Percentiles rank a stretch among this genome's conserved stretches.
These are phyloP conservation scores for Talaromyces proteolyticus DNA, from an alignment of 495 filamentous ascomycete genomes.

Conservation along the genomic window DNA sequence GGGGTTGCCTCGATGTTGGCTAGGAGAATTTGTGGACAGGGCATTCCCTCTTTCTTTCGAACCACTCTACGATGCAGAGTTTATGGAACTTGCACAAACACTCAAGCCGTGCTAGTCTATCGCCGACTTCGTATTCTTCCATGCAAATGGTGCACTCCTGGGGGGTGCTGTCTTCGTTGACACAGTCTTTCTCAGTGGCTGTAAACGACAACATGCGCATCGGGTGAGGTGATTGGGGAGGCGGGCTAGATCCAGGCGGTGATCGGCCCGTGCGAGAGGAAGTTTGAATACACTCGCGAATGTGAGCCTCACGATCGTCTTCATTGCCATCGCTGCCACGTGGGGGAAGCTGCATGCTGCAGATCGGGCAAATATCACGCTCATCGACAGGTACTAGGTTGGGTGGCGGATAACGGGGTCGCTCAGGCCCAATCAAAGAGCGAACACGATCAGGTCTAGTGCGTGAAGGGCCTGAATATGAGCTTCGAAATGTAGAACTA, in stretches of 20 bases:
- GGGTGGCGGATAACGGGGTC: slow-evolving; percentile 16
- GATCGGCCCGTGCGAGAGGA: slow-evolving; percentile 19
- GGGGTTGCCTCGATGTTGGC: neutral
- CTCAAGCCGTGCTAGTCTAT: slow-evolving; percentile 76
- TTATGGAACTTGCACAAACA: slow-evolving; percentile 92
- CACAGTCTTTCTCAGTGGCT: slow-evolving; percentile 89
- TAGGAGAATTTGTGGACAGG: slow-evolving; percentile 46
- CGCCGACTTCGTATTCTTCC: slow-evolving; percentile 87
- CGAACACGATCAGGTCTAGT: neutral
- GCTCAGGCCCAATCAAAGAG: slow-evolving; percentile 4
- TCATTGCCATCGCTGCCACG: slow-evolving; percentile 54
- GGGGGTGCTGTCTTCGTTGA: slow-evolving; percentile 53
- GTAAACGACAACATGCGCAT: slow-evolving; percentile 60
- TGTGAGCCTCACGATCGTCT: slow-evolving; percentile 65
- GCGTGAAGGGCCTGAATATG: neutral
- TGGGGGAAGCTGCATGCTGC: slow-evolving; percentile 68
- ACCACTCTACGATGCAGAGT: slow-evolving; percentile 56
- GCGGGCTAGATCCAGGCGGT: slow-evolving; percentile 13
- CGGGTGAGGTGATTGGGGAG: slow-evolving; percentile 14
- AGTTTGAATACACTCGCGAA: slow-evolving; percentile 64
- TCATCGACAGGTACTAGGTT: slow-evolving; percentile 50
- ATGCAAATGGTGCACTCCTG: slow-evolving; percentile 92
- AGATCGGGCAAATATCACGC: slow-evolving; percentile 89
- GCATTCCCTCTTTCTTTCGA: slow-evolving; percentile 47
- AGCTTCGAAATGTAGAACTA: neutral